phyloP scores from a whole-genome alignment of 371 early-diverging fungal genomes.

The Mucor saturninus region DNA sequence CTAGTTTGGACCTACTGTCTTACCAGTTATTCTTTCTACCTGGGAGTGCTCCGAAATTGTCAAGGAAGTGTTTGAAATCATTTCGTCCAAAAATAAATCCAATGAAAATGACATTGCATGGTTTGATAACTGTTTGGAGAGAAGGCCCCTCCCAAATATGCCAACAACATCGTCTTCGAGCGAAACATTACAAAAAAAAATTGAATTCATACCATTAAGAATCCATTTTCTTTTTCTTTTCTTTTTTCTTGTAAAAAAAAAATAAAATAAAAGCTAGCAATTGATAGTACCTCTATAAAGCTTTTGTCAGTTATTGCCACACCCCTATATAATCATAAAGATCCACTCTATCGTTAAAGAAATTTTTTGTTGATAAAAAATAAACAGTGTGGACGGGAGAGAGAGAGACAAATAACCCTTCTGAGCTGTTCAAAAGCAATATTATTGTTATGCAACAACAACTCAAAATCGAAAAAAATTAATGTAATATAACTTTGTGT shows the following conservation, averaged over 20 bases:
- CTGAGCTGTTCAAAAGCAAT: constrained; percentile 16
- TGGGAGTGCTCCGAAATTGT: background rate
- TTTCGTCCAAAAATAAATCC: background rate
- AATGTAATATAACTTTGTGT: constrained; percentile 8
- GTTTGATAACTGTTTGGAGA: constrained; percentile 11
- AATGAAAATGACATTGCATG: constrained; percentile 12
- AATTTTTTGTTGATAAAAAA: constrained; percentile 16
- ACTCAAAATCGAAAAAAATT: constrained; percentile 15
- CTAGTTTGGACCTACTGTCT: background rate
- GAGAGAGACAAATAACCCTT: constrained; percentile 11
- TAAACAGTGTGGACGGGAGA: constrained; percentile 16
- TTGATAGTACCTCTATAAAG: constrained; percentile 20
- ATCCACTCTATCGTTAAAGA: constrained; percentile 14
- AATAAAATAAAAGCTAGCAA: constrained; percentile 4
- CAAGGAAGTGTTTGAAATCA: no score
- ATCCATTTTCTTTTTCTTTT: background rate
- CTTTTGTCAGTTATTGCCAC: constrained; percentile 18
- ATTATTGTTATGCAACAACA: constrained; percentile 14
- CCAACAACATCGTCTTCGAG: constrained; percentile 10
- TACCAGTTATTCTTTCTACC: background rate
- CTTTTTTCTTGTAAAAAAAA: background rate
- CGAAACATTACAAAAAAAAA: background rate
- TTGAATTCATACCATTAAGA: background rate
- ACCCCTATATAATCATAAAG: constrained; percentile 20
- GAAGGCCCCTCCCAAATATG: constrained; percentile 7